Percentiles rank a stretch among this genome's conserved stretches.
Conservation (phyloP, 306 rosid genomes). For the Benincasa hispida region DNA sequence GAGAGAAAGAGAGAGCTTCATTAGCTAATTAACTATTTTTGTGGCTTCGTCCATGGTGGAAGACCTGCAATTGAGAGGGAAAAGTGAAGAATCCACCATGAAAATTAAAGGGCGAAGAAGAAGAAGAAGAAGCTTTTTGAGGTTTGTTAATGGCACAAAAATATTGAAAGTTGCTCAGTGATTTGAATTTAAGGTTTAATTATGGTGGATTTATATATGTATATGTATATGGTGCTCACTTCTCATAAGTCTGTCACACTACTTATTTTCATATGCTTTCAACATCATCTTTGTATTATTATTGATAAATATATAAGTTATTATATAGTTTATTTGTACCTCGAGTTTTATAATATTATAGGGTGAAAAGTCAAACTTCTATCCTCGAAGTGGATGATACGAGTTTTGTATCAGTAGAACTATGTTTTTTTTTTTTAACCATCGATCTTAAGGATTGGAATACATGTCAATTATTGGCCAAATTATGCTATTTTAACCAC, state of each 20-base stretch:
- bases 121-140: background rate
- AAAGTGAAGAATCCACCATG: background rate
- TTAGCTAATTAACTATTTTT: background rate
- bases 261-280: background rate
- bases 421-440: too few relatives aligned
- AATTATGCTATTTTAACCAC: too few relatives aligned
- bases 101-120: background rate
- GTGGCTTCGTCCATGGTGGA: background rate
- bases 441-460: too few relatives aligned
- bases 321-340: background rate
- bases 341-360: too few relatives aligned
- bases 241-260: slow-evolving; percentile 2
- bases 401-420: too few relatives aligned
- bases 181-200: background rate
- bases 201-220: background rate
- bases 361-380: too few relatives aligned
- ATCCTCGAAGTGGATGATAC: too few relatives aligned
- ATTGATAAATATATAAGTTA: background rate
- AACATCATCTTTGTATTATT: background rate
- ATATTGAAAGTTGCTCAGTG: background rate
- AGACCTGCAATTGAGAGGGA: background rate
- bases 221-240: background rate
- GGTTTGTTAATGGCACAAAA: background rate
- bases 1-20: background rate
- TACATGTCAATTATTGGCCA: too few relatives aligned